phyloP scores from a whole-genome alignment of 345 rosid species.

The Cardiospermum halicacabum region DNA sequence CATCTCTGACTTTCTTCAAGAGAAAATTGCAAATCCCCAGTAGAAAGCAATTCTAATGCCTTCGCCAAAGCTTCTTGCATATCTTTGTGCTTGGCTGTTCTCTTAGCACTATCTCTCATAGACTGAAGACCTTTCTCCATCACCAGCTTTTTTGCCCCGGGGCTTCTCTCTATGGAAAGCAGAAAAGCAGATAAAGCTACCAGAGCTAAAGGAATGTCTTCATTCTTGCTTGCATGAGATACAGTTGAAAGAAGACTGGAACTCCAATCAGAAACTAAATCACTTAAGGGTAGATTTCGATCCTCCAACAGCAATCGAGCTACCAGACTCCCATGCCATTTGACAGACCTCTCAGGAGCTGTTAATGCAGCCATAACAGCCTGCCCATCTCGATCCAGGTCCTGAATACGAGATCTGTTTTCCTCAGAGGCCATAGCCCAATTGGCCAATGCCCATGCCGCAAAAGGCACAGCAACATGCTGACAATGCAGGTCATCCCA shows the following conservation, averaged over 20 bases:
- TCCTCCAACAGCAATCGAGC: constrained; percentile 86
- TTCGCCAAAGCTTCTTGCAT: constrained; percentile 87
- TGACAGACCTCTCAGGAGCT: constrained; percentile 98
- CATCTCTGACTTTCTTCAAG: constrained; percentile 93
- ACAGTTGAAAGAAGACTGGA: constrained; percentile 81
- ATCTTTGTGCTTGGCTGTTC: constrained; percentile 55
- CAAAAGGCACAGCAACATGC: constrained; percentile 99
- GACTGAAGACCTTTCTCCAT: constrained; percentile 81
- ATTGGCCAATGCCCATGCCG: constrained; percentile 96
- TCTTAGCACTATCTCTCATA: constrained; percentile 76
- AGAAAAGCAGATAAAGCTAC: constrained; percentile 85
- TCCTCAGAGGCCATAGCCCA: constrained; percentile 95
- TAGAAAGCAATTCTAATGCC: constrained; percentile 70
- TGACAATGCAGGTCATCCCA: constrained; percentile 99
- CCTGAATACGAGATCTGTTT: constrained; percentile 81
- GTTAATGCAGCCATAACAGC: constrained; percentile 85
- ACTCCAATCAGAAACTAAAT: constrained; percentile 89
- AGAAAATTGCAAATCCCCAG: constrained; percentile 59
- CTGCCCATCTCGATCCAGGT: constrained; percentile 79
- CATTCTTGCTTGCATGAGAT: constrained; percentile 74
- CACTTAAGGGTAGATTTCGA: constrained; percentile 67
- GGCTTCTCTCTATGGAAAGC: constrained; percentile 79
- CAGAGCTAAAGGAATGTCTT: constrained; percentile 74
- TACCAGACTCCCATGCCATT: constrained; percentile 98
- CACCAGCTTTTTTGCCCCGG: constrained; percentile 51